Conservation (phyloP, 2,329 filamentous ascomycete species). For the Xylaria sp. region DNA sequence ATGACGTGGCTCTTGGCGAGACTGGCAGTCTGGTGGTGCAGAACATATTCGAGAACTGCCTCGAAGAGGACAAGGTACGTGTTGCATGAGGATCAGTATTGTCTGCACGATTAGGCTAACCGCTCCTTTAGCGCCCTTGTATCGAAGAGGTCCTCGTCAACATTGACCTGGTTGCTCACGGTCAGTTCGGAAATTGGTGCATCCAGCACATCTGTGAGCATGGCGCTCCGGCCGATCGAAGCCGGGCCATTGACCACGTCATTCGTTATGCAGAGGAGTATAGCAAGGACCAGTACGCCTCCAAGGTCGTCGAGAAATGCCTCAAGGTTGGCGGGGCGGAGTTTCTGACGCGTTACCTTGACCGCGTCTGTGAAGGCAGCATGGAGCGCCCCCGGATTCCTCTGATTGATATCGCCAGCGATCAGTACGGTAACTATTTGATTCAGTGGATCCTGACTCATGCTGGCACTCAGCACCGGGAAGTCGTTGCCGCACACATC, state of each 20-base stretch:
- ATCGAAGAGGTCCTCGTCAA: conserved; percentile 95
- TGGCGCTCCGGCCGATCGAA: conserved; percentile 86
- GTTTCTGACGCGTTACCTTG: conserved; percentile 89
- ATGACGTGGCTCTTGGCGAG: conserved; percentile 94
- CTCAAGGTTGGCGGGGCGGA: conserved; percentile 92
- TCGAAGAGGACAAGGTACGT: conserved; percentile 94
- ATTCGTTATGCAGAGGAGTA: conserved; percentile 92
- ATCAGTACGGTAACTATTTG: conserved; percentile 98
- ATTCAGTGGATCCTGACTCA: conserved; percentile 97
- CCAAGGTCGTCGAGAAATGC: conserved; percentile 98
- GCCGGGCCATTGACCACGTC: conserved; percentile 92
- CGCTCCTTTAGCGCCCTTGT: conserved; percentile 76
- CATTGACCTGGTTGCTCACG: conserved; percentile 94
- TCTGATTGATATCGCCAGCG: conserved; percentile 95
- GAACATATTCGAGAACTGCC: conserved; percentile 99
- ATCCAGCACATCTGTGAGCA: conserved; percentile 99
- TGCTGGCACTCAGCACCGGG: conserved; percentile 82
- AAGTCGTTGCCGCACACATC: conserved; percentile 90
- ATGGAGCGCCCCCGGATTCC: conserved; percentile 92
- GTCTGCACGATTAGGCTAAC: conserved; percentile 14
- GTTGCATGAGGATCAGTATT: neutral
- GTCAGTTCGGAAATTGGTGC: conserved; percentile 99
- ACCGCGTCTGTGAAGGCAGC: conserved; percentile 90
- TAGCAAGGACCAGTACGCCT: conserved; percentile 98
- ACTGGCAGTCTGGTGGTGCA: conserved; percentile 97